phyloP scores from a whole-genome alignment of 2,329 filamentous ascomycete genomes.

The Epichloe festucae region DNA sequence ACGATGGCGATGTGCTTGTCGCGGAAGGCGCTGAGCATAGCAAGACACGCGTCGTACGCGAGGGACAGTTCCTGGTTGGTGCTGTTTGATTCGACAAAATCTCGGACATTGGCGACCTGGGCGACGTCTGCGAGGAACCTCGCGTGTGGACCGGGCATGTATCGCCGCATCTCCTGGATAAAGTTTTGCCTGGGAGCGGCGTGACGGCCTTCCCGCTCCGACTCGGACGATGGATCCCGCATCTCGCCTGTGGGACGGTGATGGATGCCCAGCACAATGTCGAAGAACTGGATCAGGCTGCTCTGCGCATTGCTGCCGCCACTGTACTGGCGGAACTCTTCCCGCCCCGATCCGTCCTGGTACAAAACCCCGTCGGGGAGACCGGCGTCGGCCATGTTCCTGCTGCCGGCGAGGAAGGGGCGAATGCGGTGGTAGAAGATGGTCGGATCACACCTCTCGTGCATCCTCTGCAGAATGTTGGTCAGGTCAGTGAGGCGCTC shows the following conservation, averaged over 20 bases:
- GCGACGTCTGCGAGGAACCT: constrained; percentile 75
- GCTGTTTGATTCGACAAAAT: constrained; percentile 56
- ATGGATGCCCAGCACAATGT: constrained; percentile 77
- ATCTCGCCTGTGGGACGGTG: constrained; percentile 80
- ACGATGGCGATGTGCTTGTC: constrained; percentile 97
- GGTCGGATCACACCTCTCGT: constrained; percentile 86
- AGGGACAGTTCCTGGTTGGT: constrained; percentile 55
- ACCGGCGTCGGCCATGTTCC: constrained; percentile 94
- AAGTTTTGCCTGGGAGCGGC: constrained; percentile 54
- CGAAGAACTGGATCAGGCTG: constrained; percentile 94
- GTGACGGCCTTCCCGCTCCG: constrained; percentile 32
- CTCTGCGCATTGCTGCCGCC: constrained; percentile 96
- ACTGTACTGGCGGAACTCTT: constrained; percentile 69
- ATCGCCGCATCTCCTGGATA: constrained; percentile 89
- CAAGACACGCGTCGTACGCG: constrained; percentile 83
- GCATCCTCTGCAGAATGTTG: constrained; percentile 70
- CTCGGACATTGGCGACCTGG: constrained; percentile 71
- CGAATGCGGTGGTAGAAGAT: constrained; percentile 94
- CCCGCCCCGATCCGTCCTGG: constrained; percentile 59
- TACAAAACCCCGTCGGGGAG: constrained; percentile 80
- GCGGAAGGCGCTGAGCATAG: constrained; percentile 54
- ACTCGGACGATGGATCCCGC: constrained; percentile 23
- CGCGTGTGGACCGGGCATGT: constrained; percentile 91
- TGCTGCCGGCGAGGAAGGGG: constrained; percentile 90
- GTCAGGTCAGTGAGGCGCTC: constrained; percentile 80